These are phyloP conservation scores for Pythium volutum DNA, from an alignment of 352 stramenopile genomes.

Conservation along the genomic window DNA sequence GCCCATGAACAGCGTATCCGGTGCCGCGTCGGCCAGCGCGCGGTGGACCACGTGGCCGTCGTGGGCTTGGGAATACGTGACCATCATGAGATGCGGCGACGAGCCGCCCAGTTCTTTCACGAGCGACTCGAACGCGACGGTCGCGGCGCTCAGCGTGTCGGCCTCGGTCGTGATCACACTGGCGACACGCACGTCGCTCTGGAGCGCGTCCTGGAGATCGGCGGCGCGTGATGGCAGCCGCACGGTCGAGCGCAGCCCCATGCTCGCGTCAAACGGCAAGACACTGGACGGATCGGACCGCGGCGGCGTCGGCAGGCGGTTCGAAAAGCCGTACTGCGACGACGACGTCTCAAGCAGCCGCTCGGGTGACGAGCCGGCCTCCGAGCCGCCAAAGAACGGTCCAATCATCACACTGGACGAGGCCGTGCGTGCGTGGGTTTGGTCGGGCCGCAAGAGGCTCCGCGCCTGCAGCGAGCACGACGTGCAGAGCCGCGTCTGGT, in stretches of 20 bases:
- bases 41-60: conserved; percentile 50
- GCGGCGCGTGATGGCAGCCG: conserved; percentile 19
- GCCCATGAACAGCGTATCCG: conserved; percentile 81
- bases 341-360: conserved; percentile 9
- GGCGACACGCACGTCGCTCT: conserved; percentile 63
- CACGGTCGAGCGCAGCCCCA: conserved; percentile 19
- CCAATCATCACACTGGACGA: too few species aligned
- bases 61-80: conserved; percentile 73
- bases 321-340: conserved; percentile 4
- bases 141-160: conserved; percentile 52
- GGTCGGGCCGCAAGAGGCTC: conserved; percentile 43
- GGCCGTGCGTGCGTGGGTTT: background rate
- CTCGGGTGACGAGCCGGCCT: conserved; percentile 29
- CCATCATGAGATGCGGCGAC: conserved; percentile 76
- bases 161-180: conserved; percentile 61
- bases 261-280: background rate
- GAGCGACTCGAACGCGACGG: conserved; percentile 57
- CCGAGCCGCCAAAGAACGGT: conserved; percentile 4
- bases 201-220: conserved; percentile 22
- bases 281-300: background rate
- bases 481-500: conserved; percentile 76
- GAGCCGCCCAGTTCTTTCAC: conserved; percentile 50
- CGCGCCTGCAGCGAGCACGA: conserved; percentile 74
- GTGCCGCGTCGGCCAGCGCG: conserved; percentile 53
- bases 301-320: conserved; percentile 11